These are phyloP conservation scores for Aurinia saxatilis DNA, from an alignment of 345 rosid genomes.

Conservation along the genomic window DNA sequence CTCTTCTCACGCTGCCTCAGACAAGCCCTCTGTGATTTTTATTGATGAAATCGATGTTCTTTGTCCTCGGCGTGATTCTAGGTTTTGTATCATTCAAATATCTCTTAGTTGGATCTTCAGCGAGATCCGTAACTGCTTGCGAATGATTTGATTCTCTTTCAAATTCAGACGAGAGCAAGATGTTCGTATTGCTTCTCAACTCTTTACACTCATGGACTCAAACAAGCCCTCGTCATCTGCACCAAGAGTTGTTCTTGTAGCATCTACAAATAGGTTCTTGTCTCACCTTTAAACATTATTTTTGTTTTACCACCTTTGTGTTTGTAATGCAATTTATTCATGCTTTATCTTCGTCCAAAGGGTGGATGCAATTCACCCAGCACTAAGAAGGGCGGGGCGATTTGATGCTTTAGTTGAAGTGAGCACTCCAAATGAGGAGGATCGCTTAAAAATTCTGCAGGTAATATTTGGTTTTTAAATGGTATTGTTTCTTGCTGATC, in stretches of 20 bases:
- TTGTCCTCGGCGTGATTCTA: constrained; percentile 71
- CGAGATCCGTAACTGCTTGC: not conserved
- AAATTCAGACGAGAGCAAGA: constrained; percentile 72
- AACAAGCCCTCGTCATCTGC: constrained; percentile 42
- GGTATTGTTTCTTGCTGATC: not conserved
- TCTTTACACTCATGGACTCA: constrained; percentile 73
- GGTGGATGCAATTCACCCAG: constrained; percentile 74
- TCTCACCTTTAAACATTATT: not conserved
- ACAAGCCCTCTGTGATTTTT: constrained; percentile 70
- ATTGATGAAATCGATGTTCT: constrained; percentile 89
- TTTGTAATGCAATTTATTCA: not conserved
- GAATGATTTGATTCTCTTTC: not conserved
- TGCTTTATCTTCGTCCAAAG: constrained; percentile 26
- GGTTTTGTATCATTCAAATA: constrained; percentile 31
- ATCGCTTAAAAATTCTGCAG: constrained; percentile 73
- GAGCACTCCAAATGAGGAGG: constrained; percentile 69
- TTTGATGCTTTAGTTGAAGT: constrained; percentile 88
- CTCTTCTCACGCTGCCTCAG: constrained; percentile 48
- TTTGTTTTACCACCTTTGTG: not conserved
- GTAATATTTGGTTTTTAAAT: constrained; percentile 23
- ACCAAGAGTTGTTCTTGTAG: constrained; percentile 53
- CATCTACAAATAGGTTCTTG: constrained; percentile 84
- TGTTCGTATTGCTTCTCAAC: constrained; percentile 74
- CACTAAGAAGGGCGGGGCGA: constrained; percentile 74
- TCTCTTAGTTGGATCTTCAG: not conserved